Conservation (phyloP, 768 basidiomycete genomes). For the Lentinula sp. region DNA sequence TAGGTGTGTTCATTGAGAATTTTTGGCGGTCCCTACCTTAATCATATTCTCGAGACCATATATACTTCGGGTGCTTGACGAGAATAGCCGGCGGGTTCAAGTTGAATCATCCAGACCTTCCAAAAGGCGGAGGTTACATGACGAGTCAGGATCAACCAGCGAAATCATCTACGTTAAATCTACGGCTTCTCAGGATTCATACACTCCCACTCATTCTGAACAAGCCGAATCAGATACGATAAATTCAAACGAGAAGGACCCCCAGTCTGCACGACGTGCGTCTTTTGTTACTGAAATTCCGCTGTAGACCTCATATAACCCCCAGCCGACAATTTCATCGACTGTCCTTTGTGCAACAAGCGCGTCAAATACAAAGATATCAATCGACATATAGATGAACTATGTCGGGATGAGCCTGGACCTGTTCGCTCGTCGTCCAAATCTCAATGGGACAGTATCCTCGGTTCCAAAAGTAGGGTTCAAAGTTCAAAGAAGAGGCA, state of each 20-base stretch:
- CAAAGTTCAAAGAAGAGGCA: constrained; percentile 35
- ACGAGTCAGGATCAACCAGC: constrained; percentile 14
- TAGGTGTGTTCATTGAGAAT: constrained; percentile 38
- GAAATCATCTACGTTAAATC: constrained; percentile 15
- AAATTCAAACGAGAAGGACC: neutral
- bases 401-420: constrained; percentile 35
- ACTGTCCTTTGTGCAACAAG: constrained; percentile 59
- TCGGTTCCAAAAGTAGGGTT: constrained; percentile 26
- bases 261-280: neutral
- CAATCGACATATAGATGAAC: constrained; percentile 63
- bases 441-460: constrained; percentile 19
- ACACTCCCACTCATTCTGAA: neutral
- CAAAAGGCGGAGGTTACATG: constrained; percentile 13
- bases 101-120: neutral
- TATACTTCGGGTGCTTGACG: constrained; percentile 35
- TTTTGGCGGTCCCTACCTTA: neutral
- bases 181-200: neutral
- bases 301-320: neutral
- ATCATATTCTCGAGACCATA: constrained; percentile 26
- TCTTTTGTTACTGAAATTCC: neutral
- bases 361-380: constrained; percentile 41
- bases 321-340: constrained; percentile 34
- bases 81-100: constrained; percentile 16
- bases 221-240: neutral
- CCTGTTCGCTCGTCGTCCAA: constrained; percentile 11